Percentiles rank a stretch among this genome's conserved stretches.
Evolutionary conservation across 2,329 filamentous ascomycete genomes (phyloP).

Genomic region (Hypoxylon sp.): DNA sequence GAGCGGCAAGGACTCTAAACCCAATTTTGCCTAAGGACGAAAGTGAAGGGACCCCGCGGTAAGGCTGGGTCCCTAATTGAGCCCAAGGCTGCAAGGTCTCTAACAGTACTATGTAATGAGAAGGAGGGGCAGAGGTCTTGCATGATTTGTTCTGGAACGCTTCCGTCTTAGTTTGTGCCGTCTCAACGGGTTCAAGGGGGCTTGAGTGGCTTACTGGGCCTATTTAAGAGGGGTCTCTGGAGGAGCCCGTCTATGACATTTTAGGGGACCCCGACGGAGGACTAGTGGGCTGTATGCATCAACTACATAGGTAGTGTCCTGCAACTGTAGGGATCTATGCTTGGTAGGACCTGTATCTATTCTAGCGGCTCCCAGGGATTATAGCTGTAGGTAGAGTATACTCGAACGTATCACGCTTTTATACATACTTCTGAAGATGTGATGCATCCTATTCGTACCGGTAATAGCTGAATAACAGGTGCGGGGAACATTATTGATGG

Average conservation of each 20-base stretch:
- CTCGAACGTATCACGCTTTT: slow-evolving; percentile 29
- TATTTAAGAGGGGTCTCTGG: slow-evolving; percentile 15
- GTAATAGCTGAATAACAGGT: slow-evolving; percentile 22
- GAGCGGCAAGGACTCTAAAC: slow-evolving; percentile 23
- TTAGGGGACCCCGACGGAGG: slow-evolving; percentile 29
- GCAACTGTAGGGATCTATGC: slow-evolving; percentile 41
- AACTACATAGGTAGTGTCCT: slow-evolving; percentile 28
- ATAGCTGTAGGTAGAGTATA: slow-evolving; percentile 28
- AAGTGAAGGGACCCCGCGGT: slow-evolving; percentile 12
- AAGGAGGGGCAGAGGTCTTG: slow-evolving; percentile 18
- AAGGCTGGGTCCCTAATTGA: slow-evolving; percentile 38
- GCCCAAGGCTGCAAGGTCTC: slow-evolving; percentile 30
- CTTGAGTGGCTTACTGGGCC: slow-evolving; percentile 22
- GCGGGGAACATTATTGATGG: slow-evolving; percentile 27
- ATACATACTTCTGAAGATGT: slow-evolving; percentile 13
- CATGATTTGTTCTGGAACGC: slow-evolving; percentile 41
- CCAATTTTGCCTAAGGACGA: slow-evolving; percentile 9
- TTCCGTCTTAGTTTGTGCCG: slow-evolving; percentile 39
- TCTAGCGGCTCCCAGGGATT: slow-evolving; percentile 36
- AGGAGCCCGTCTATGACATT: slow-evolving; percentile 24
- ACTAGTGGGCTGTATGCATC: slow-evolving; percentile 36
- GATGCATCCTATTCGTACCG: slow-evolving; percentile 24
- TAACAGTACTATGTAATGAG: background rate
- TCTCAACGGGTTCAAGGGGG: slow-evolving; percentile 25
- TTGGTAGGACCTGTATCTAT: slow-evolving; percentile 34